Conservation (phyloP, 371 early-diverging fungal genomes). For the Rhizopus arrhizus region DNA sequence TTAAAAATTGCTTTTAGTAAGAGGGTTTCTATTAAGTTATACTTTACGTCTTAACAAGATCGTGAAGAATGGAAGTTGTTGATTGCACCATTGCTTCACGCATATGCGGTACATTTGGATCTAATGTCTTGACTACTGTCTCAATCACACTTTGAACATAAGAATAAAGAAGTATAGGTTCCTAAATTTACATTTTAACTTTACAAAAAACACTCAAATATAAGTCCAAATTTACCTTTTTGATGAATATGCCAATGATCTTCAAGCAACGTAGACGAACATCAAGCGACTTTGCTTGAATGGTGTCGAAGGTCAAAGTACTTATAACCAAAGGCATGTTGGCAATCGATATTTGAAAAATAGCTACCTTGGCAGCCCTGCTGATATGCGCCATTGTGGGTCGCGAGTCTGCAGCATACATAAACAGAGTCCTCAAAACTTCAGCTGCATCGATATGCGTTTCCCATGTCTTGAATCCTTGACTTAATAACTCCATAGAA, state of each 20-base stretch:
- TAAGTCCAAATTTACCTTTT: conserved; percentile 53
- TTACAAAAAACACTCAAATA: neutral
- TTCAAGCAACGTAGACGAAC: conserved; percentile 67
- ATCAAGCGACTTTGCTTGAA: conserved; percentile 60
- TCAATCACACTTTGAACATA: conserved; percentile 71
- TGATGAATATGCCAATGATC: conserved; percentile 72
- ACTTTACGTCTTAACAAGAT: conserved; percentile 70
- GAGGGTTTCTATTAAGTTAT: neutral
- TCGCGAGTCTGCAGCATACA: conserved; percentile 53
- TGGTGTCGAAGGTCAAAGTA: conserved; percentile 77
- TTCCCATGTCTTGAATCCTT: conserved; percentile 82
- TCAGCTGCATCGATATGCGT: conserved; percentile 73
- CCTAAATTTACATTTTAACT: conserved; percentile 36
- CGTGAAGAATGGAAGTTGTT: conserved; percentile 75
- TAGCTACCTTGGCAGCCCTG: conserved; percentile 68
- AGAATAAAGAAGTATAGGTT: conserved; percentile 65
- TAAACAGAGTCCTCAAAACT: conserved; percentile 69
- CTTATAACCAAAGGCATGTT: conserved; percentile 74
- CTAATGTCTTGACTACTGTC: conserved; percentile 81
- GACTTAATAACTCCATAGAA: conserved; percentile 73
- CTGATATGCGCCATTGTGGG: conserved; percentile 42
- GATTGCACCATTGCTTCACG: conserved; percentile 72
- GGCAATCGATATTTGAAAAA: conserved; percentile 72
- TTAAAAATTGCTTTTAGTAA: neutral
- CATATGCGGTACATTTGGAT: conserved; percentile 76